A percentile compares a stretch with the other conserved stretches of the same genome.
Conservation (phyloP, 257 asterid species). For the Salvia rosmarinus region DNA sequence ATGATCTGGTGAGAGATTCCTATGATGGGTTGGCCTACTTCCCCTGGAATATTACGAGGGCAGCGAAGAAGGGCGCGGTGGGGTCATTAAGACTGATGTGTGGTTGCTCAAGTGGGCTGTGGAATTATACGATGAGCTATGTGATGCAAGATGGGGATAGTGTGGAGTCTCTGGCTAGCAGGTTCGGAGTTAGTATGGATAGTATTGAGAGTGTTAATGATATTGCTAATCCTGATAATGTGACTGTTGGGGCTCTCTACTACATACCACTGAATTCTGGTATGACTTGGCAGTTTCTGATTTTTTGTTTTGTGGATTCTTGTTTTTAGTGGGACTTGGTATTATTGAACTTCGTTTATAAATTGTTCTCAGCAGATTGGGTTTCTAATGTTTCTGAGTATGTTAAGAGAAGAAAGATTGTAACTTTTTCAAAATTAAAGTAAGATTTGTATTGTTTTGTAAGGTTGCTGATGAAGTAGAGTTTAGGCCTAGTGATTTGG, state of each 20-base stretch:
- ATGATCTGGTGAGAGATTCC: conserved; percentile 65
- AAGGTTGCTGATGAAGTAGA: conserved; percentile 15
- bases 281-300: conserved; percentile 36
- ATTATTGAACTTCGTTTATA: conserved; percentile 22
- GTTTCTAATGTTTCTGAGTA: no score
- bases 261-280: conserved; percentile 86
- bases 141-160: conserved; percentile 88
- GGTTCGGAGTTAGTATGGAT: conserved; percentile 98
- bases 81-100: conserved; percentile 77
- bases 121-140: conserved; percentile 97
- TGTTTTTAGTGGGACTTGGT: conserved; percentile 28
- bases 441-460: neutral
- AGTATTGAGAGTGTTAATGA: conserved; percentile 81
- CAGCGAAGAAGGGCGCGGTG: conserved; percentile 80
- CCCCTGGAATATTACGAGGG: conserved; percentile 70
- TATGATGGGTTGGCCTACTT: conserved; percentile 83
- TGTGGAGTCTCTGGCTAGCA: conserved; percentile 84
- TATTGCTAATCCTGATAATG: conserved; percentile 80
- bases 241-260: conserved; percentile 78
- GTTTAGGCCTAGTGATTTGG: conserved; percentile 1
- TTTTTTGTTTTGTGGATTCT: conserved; percentile 23
- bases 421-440: neutral
- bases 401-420: neutral
- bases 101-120: conserved; percentile 94
- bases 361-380: neutral